Evolutionary conservation across 1,139 yeast genomes (phyloP), one percentile per base, ranked within the genome.

Genomic region (Yamadazyma atlantica): DNA sequence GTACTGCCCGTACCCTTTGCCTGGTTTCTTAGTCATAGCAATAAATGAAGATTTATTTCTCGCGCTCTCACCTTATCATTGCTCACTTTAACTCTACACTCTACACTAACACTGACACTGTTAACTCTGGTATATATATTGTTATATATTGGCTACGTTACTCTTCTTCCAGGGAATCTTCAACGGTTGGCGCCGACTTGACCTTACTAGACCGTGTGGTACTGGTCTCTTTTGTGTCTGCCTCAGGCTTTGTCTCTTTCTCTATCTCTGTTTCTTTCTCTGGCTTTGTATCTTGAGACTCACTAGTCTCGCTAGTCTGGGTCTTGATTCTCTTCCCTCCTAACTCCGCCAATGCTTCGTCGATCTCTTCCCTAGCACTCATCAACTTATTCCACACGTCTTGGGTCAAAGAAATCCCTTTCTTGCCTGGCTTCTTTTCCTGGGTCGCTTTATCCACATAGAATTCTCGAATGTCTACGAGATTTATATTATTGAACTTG

Each of bases 381-480:
- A 81, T 49, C 31, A 88, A 60, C 38, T 65, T 69, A 33, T 63
- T 65, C 85, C 94, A 88, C 25, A 75, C 72, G 15, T 80, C 94
- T 48, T 75, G 80, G 1, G 89, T 82, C 40, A 88, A 62, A 1
- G 95, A 79, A 19, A 88, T 85, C 1, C 96, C 96, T 67, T 88
- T 88, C 54, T 80, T 82, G 0, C 95, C 95, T 0, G 96, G 97
- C 45, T 68, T 70, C 62, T 77, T 67, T 42, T 78, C 82, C 10
- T 78, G 75, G 9, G 78, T 69, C 3, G 69, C 73, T 36, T 77
- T 74, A 49, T 82, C 88, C 40, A 72, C 60, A 60, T 85, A 88
- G 62, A 69, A 87, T 57, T 89, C 96, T 40, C 96, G 73, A 39
- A 88, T 85, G 51, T 88, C 96, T 11, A 89, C 78, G 48, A 87